Evolutionary conservation across 2,329 filamentous ascomycete genomes (phyloP).

Genomic region (Trichocomaceae sp.): DNA sequence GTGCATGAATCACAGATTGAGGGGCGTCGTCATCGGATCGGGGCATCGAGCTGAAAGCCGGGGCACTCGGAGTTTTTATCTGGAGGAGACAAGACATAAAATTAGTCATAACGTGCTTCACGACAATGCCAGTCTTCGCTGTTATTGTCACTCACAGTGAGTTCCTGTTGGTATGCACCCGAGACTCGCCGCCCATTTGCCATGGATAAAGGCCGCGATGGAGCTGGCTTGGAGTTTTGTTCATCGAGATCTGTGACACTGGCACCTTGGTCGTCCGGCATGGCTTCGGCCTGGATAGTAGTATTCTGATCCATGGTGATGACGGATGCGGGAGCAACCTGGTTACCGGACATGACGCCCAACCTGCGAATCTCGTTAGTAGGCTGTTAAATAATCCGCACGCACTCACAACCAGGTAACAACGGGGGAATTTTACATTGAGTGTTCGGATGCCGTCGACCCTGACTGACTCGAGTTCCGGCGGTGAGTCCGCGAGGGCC

Average conservation of each 20-base stretch:
- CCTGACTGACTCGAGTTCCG: slow-evolving; percentile 9
- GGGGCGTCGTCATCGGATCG: slow-evolving; percentile 58
- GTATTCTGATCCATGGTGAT: neutral
- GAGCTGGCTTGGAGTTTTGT: neutral
- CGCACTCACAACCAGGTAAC: neutral
- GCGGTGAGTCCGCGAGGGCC: slow-evolving; percentile 10
- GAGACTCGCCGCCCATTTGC: slow-evolving; percentile 11
- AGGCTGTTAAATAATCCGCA: neutral
- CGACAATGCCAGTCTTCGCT: neutral
- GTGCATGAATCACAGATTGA: slow-evolving; percentile 85
- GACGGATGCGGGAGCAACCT: neutral
- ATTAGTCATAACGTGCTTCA: slow-evolving; percentile 4
- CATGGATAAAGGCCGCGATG: neutral
- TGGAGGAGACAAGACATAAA: slow-evolving; percentile 14
- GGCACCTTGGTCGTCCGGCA: slow-evolving; percentile 3
- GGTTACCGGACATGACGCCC: slow-evolving; percentile 1
- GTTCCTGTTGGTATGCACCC: slow-evolving; percentile 15
- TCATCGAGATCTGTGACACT: neutral
- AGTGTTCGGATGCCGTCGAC: slow-evolving; percentile 11
- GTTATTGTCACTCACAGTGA: slow-evolving; percentile 20
- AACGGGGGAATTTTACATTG: slow-evolving; percentile 5
- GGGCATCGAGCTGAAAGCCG: slow-evolving; percentile 14
- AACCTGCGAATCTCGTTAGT: neutral
- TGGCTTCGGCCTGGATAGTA: neutral
- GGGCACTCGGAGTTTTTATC: slow-evolving; percentile 26